Conservation (phyloP, 1,284 basidiomycete genomes). For the Moesziomyces aphidis region DNA sequence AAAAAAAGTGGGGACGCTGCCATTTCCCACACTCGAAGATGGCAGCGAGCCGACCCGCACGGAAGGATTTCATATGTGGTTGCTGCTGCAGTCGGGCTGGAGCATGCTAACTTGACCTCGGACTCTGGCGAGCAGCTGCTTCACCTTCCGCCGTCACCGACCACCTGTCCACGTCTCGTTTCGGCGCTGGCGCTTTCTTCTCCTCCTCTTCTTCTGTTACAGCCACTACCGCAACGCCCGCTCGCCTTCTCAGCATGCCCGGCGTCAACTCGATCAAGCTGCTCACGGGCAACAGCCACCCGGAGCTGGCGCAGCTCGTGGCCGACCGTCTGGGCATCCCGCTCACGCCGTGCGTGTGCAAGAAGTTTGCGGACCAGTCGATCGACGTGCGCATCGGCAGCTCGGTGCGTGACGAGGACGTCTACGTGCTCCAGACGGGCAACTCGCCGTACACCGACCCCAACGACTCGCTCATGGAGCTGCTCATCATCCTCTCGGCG, state of each 20-base stretch:
- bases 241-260: constrained; percentile 42
- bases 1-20: too few species aligned
- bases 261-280: constrained; percentile 80
- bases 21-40: too few species aligned
- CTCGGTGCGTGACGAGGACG: constrained; percentile 89
- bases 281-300: constrained; percentile 95
- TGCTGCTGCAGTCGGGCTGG: too few species aligned
- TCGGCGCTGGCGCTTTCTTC: constrained; percentile 1
- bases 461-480: constrained; percentile 71
- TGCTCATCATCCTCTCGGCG: constrained; percentile 88
- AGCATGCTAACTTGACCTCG: neutral
- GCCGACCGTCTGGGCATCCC: constrained; percentile 91
- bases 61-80: neutral
- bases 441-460: constrained; percentile 63
- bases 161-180: neutral
- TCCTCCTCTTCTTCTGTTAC: neutral
- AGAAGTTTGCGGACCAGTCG: constrained; percentile 90
- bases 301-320: constrained; percentile 92
- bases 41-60: neutral
- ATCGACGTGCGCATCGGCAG: constrained; percentile 77
- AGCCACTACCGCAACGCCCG: neutral
- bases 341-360: constrained; percentile 89
- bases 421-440: constrained; percentile 66
- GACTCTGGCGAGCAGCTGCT: neutral
- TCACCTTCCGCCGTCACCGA: neutral